Base-by-base conservation (phyloP, 345 rosid genomes). In the Toxicodendron radicans region DNA sequence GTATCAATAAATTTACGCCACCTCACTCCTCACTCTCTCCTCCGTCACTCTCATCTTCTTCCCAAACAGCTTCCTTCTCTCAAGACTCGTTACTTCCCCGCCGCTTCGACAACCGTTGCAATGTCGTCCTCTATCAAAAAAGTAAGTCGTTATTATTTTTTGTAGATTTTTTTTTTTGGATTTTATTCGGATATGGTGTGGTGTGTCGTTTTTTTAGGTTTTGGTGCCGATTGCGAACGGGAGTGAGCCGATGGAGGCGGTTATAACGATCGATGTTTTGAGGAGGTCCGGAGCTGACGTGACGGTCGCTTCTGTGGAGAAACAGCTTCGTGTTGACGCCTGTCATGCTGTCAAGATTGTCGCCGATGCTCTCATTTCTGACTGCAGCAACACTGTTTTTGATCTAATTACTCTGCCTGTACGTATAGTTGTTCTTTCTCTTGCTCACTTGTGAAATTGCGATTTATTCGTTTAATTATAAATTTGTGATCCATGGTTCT, bases 181-280 rank as follows among this genome's bases (percentile, higher is more conserved):
- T 30, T 5, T 32, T 16, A 33, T 24, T 57, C 49, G 4, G 30
- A 5, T 23, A 45, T 73, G 18, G 58, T n/a, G n/a, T n/a, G n/a
- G n/a, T 21, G 12, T 70, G 56, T 64, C 23, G 48, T 30, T 53
- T 58, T n/a, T 27, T 16, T 20, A 95, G 99, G 99, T 95, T 83
- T 84, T 95, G 88, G 91, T 92, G 66, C 99, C 98, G 57, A 82
- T 95, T 72, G 99, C 97, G 4, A 83, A 92, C 67, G 99, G 98
- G 14, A 88, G 91, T 49, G 99, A 95, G 82, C 97, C 99, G 73
- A 86, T 95, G 84, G 97, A 95, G 82, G 98, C 99, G 33, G 93
- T 90, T 75, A 85, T 95, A 51, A 90, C 87, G 68, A 86, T 90
- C 75, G 98, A 92, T 71, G 94, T 95, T 56, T 74, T 92, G 45